Percentiles rank a stretch among this genome's conserved stretches.
phyloP scores from a whole-genome alignment of 2,329 filamentous ascomycete species.

The Phyllosticta citrichinensis region DNA sequence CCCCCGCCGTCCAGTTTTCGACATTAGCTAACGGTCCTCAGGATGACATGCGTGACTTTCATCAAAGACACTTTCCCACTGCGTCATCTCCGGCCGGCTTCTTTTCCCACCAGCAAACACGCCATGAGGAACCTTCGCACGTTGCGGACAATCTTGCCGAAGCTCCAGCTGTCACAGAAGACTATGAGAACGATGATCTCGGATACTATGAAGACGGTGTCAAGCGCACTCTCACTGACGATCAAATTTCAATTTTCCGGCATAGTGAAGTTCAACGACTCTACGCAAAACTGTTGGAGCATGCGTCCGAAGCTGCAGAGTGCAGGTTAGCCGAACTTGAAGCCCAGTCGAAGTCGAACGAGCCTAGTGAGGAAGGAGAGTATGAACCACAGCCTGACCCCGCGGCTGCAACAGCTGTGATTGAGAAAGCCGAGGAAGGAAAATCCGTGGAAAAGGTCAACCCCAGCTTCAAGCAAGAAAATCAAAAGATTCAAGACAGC shows the following conservation, averaged over 20 bases:
- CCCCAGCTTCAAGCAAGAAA: background rate
- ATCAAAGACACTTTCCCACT: conserved; percentile 33
- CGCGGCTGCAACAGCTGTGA: background rate
- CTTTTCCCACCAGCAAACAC: conserved; percentile 15
- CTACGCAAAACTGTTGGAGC: background rate
- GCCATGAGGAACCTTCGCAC: background rate
- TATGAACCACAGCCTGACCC: conserved; percentile 16
- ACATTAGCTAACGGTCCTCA: conserved; percentile 13
- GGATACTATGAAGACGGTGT: conserved; percentile 81
- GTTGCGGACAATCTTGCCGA: conserved; percentile 1
- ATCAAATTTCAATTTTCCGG: conserved; percentile 82
- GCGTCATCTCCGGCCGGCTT: conserved; percentile 25
- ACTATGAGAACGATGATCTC: conserved; percentile 52
- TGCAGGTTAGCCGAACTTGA: conserved; percentile 6
- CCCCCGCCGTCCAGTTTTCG: background rate
- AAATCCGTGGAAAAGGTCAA: background rate
- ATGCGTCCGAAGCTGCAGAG: conserved; percentile 1
- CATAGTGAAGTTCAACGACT: conserved; percentile 67
- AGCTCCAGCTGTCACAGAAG: conserved; percentile 23
- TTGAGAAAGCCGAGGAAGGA: background rate
- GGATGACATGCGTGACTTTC: conserved; percentile 36
- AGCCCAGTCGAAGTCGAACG: conserved; percentile 13
- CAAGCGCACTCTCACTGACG: conserved; percentile 82
- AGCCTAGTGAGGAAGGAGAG: background rate
- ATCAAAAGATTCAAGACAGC: background rate